Evolutionary conservation across 257 asterid genomes (phyloP).

Genomic region (Solanum commersonii): DNA sequence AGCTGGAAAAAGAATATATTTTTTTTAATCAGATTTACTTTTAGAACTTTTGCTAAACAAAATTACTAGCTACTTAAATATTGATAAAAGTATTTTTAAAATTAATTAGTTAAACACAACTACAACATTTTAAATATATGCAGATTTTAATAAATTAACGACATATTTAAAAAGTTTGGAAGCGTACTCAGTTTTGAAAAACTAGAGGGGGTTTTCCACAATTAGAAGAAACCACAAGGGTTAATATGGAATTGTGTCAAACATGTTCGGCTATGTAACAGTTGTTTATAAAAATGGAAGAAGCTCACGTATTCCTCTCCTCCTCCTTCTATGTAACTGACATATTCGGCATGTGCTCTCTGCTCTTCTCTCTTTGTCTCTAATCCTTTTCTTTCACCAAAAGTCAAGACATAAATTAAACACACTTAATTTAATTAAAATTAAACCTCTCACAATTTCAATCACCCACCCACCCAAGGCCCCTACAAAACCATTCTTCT

Average conservation of each 20-base stretch:
- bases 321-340: constrained; percentile 10
- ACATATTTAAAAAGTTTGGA: not conserved
- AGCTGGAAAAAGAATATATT: not conserved
- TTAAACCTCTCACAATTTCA: constrained; percentile 2
- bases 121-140: no score
- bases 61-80: not conserved
- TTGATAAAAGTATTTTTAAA: not conserved
- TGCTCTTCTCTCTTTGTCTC: constrained; percentile 24
- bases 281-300: not conserved
- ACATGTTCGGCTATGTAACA: not conserved
- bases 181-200: not conserved
- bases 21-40: not conserved
- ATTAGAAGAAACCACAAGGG: not conserved
- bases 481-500: constrained; percentile 2
- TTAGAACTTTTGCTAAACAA: no score
- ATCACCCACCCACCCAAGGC: not conserved
- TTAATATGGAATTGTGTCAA: not conserved
- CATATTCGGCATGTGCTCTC: constrained; percentile 46
- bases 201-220: not conserved
- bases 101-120: not conserved
- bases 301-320: not conserved
- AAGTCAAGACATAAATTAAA: constrained; percentile 23
- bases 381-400: constrained; percentile 4
- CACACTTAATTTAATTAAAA: not conserved
- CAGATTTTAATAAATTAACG: not conserved